Conservation (phyloP, 495 filamentous ascomycete genomes). For the Penicillium parvum region DNA sequence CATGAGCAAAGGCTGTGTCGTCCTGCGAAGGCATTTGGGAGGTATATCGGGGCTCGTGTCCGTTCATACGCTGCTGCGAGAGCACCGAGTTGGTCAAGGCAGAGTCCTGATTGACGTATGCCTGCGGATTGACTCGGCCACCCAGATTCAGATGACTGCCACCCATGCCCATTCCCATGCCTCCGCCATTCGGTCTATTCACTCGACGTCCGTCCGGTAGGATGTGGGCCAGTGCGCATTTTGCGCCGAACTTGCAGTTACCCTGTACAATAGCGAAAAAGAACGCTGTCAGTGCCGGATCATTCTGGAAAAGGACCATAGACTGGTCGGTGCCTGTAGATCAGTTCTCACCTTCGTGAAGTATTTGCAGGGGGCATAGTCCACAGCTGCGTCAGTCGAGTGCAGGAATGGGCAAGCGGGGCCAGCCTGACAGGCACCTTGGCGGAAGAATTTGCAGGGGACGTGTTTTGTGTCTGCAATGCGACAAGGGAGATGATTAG, state of each 20-base stretch:
- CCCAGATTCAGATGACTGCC: constrained; percentile 62
- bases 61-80: constrained; percentile 59
- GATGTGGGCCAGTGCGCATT: constrained; percentile 94
- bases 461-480: constrained; percentile 88
- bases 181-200: constrained; percentile 54
- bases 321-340: too few relatives aligned
- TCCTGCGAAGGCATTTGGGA: constrained; percentile 37
- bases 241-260: constrained; percentile 97
- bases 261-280: constrained; percentile 52
- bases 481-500: constrained; percentile 15
- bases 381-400: constrained; percentile 71
- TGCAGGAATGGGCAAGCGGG: constrained; percentile 95
- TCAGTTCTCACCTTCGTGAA: constrained; percentile 77
- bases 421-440: constrained; percentile 94
- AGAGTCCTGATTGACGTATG: constrained; percentile 62
- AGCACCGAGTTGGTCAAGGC: constrained; percentile 81
- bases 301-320: not conserved
- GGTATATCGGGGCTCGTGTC: constrained; percentile 41
- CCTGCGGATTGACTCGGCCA: constrained; percentile 66
- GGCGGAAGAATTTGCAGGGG: constrained; percentile 97
- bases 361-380: constrained; percentile 92
- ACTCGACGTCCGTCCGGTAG: constrained; percentile 89
- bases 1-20: constrained; percentile 42
- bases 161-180: constrained; percentile 34
- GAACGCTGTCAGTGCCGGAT: constrained; percentile 4